A percentile compares a stretch with the other conserved stretches of the same genome.
phyloP scores from a whole-genome alignment of 2,329 filamentous ascomycete genomes.

The Arthroderma sp. region DNA sequence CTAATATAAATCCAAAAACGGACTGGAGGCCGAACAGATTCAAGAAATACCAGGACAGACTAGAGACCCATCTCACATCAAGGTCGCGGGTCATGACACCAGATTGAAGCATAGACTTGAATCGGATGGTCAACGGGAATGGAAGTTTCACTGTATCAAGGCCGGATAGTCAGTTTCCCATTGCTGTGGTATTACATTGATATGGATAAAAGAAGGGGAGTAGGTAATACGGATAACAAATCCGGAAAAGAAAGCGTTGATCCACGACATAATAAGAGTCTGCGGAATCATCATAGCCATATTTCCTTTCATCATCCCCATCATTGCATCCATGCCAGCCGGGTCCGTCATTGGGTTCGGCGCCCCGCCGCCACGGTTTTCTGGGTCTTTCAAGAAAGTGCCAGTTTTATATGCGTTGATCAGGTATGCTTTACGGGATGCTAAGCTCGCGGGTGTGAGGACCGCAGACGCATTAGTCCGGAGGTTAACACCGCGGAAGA shows the following conservation, averaged over 20 bases:
- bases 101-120: conserved; percentile 98
- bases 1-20: conserved; percentile 92
- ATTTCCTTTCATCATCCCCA: conserved; percentile 99
- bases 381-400: conserved; percentile 78
- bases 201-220: not conserved
- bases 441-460: conserved; percentile 66
- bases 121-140: conserved; percentile 94
- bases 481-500: conserved; percentile 72
- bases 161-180: conserved; percentile 8
- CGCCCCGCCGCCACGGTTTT: conserved; percentile 71
- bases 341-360: conserved; percentile 94
- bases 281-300: conserved; percentile 99
- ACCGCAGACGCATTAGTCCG: conserved; percentile 72
- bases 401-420: conserved; percentile 74
- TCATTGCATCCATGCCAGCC: conserved; percentile 97
- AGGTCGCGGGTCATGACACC: conserved; percentile 92
- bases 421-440: conserved; percentile 66
- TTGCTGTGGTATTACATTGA: conserved; percentile 3
- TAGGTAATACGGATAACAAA: conserved; percentile 88
- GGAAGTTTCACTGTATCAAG: conserved; percentile 67
- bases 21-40: conserved; percentile 94
- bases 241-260: conserved; percentile 96
- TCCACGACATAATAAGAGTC: conserved; percentile 99
- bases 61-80: conserved; percentile 97
- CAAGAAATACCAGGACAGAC: conserved; percentile 96